phyloP scores from a whole-genome alignment of 1,284 basidiomycete genomes.

The Fomitopsis schrenkii region DNA sequence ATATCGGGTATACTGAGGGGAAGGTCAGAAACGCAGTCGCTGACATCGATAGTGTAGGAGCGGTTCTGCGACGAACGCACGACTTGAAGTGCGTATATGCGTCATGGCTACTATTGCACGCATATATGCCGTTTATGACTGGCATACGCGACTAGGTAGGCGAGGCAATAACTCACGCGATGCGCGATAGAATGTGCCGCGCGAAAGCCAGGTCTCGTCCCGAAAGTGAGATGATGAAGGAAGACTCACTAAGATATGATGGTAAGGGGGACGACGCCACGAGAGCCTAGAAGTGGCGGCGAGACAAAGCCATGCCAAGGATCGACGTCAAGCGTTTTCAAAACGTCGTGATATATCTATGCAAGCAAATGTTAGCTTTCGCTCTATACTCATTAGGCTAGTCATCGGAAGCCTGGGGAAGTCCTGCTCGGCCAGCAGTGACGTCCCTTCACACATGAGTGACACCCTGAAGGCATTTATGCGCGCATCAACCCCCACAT shows the following conservation, averaged over 20 bases:
- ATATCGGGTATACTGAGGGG: slow-evolving; percentile 51
- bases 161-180: too few species aligned
- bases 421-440: too few species aligned
- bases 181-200: too few species aligned
- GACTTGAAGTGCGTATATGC: neutral
- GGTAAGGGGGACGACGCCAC: slow-evolving; percentile 49
- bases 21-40: neutral
- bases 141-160: too few species aligned
- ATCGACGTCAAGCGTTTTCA: slow-evolving; percentile 45
- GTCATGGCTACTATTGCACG: neutral
- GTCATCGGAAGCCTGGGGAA: too few species aligned
- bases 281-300: slow-evolving; percentile 48
- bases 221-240: neutral
- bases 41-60: slow-evolving; percentile 14
- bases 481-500: too few species aligned
- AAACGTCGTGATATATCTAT: slow-evolving; percentile 49
- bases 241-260: slow-evolving; percentile 34
- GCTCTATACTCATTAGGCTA: too few species aligned
- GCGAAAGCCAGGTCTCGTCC: too few species aligned
- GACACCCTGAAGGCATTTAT: too few species aligned
- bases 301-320: slow-evolving; percentile 48
- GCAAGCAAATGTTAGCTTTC: neutral
- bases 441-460: too few species aligned
- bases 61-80: slow-evolving; percentile 5
- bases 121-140: too few species aligned